Conservation (phyloP, 83 land plant species). For the Isoetes engelmannii region DNA sequence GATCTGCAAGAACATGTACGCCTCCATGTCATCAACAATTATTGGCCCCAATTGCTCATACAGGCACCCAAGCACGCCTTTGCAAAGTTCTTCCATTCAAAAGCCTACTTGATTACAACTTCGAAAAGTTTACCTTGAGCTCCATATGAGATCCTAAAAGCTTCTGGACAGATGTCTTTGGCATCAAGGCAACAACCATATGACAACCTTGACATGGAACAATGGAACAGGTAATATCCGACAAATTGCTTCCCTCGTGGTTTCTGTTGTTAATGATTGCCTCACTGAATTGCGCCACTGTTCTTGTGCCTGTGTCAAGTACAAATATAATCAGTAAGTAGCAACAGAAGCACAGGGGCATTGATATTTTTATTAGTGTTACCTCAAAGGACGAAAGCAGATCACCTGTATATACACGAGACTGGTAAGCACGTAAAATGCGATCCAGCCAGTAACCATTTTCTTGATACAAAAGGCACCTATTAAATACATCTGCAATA, state of each 20-base stretch:
- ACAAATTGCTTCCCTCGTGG: constrained; percentile 49
- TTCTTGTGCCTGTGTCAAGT: constrained; percentile 51
- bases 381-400: constrained; percentile 66
- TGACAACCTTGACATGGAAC: constrained; percentile 61
- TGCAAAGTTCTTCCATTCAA: too few species aligned
- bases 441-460: constrained; percentile 91
- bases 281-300: constrained; percentile 56
- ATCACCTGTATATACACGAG: constrained; percentile 75
- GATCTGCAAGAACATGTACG: too few species aligned
- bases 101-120: too few species aligned
- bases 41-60: too few species aligned
- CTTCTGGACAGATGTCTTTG: constrained; percentile 27
- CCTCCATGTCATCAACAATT: too few species aligned
- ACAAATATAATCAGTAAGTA: neutral
- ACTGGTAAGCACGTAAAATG: constrained; percentile 81
- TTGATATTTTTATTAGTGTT: neutral
- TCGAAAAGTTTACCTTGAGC: too few species aligned
- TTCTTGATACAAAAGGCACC: constrained; percentile 43
- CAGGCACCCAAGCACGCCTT: too few species aligned
- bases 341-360: neutral
- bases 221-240: constrained; percentile 69
- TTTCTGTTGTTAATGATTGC: constrained; percentile 38
- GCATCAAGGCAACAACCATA: constrained; percentile 70
- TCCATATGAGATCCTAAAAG: neutral
- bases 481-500: neutral